phyloP scores from a whole-genome alignment of 2,329 filamentous ascomycete genomes.

The Plenodomus lindquistii region DNA sequence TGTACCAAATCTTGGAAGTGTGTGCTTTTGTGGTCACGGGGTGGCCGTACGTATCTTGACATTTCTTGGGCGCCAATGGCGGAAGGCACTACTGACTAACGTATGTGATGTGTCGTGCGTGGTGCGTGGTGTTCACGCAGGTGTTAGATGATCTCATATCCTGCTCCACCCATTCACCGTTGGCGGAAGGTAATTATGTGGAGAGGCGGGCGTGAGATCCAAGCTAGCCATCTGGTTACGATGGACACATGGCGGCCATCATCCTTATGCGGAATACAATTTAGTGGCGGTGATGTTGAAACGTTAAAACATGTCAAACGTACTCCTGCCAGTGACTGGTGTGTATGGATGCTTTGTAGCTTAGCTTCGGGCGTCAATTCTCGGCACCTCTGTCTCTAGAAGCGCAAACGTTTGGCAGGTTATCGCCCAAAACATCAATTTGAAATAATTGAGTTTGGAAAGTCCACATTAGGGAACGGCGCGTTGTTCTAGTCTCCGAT shows the following conservation, averaged over 20 bases:
- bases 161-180: neutral
- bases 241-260: neutral
- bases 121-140: neutral
- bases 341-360: no score
- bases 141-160: neutral
- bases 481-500: neutral
- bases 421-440: neutral
- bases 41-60: neutral
- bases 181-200: neutral
- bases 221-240: neutral
- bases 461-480: neutral
- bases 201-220: neutral
- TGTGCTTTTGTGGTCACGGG: neutral
- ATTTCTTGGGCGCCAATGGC: neutral
- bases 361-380: no score
- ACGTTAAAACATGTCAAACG: neutral
- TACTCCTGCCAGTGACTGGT: no score
- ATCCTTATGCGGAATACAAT: neutral
- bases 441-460: neutral
- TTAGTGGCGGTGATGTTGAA: neutral
- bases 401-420: neutral
- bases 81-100: neutral
- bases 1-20: neutral
- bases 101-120: neutral
- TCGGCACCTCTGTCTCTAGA: neutral